A percentile compares a stretch with the other conserved stretches of the same genome.
Conservation (phyloP, 352 stramenopile species). For the Phytopythium oedochilum region DNA sequence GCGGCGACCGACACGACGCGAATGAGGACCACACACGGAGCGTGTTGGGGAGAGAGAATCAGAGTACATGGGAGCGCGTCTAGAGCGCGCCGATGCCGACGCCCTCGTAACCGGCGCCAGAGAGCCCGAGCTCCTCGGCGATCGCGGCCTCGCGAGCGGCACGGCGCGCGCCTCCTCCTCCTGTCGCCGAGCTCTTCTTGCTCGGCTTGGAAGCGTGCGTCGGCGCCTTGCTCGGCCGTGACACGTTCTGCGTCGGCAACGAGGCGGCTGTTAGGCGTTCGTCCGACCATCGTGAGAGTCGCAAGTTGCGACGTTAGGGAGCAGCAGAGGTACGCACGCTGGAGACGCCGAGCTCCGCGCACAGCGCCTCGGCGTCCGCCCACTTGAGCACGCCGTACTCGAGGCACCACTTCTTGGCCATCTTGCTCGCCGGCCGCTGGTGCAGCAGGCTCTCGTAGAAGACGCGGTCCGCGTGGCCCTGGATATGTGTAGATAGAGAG, state of each 20-base stretch:
- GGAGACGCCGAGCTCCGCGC: conserved; percentile 61
- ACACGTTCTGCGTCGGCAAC: conserved; percentile 71
- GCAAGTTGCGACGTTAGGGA: no score
- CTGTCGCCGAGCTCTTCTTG: conserved; percentile 33
- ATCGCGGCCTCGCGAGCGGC: conserved; percentile 34
- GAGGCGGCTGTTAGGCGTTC: no score
- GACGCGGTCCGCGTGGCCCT: conserved; percentile 85
- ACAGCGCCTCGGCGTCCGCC: conserved; percentile 74
- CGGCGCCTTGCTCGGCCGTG: conserved; percentile 32
- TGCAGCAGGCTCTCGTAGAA: conserved; percentile 90
- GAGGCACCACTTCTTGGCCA: conserved; percentile 89
- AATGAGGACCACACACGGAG: not conserved
- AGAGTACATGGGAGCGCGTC: not conserved
- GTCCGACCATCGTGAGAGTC: no score
- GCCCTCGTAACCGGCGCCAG: conserved; percentile 44
- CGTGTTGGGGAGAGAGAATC: not conserved
- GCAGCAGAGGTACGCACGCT: conserved; percentile 30
- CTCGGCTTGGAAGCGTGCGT: conserved; percentile 20
- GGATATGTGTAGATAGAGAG: no score
- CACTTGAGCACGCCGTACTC: conserved; percentile 89
- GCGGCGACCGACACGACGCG: no score
- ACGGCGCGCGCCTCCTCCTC: conserved; percentile 3
- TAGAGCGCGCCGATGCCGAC: conserved; percentile 63
- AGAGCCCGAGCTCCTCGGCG: conserved; percentile 58
- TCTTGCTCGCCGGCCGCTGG: conserved; percentile 78